Base-by-base conservation (phyloP, 2,329 filamentous ascomycete species). In the Blumeria hordei region DNA sequence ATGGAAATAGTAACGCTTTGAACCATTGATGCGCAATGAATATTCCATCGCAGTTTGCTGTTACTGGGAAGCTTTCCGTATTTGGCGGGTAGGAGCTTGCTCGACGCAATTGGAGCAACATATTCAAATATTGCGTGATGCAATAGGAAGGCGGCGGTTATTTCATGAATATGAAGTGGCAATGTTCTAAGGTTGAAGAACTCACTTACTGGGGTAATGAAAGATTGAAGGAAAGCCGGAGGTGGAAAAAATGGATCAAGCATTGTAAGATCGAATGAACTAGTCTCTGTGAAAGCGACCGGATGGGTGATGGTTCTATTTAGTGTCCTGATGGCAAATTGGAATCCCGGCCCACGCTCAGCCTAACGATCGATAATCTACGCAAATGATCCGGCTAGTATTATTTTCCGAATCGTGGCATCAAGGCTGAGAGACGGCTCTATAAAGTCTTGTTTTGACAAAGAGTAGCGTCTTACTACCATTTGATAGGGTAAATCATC, bases 11-110 rank as follows among this genome's bases (percentile, higher is more conserved):
- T 68, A 41, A 74, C 70, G 64, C 77, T 80, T 71, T 90, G 85
- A 51, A 86, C 71, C 61, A 90, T 75, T 12, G 83, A 87, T 33
- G 88, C 85, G 56, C 88, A 80, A 63, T 88, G 85, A 47, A 86
- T 81, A 66, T 92, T 79, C 85, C 85, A 90, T 71, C 83, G 87
- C 56, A 85, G 71, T 37, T 68, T 68, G 64, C 74, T 76, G 56
- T 80, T 84, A 44, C 71, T 69, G 51, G 78, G 75, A 61, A 85
- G 73, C 39, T 67, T 65, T 21, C 71, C 65, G 67, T 90, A 90
- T 28, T 54, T 56, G 45, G 70, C 62, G 3, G 81, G 75, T 58
- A 82, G 78, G 57, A 85, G 67, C 55, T 69, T 63, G 47, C 68
- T 71, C 41, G 83, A 87, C 21, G 88, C 53, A 45, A 72, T 64